These are phyloP conservation scores for Aspergillus fijiensis DNA, from an alignment of 2,329 filamentous ascomycete genomes.

Conservation along the genomic window DNA sequence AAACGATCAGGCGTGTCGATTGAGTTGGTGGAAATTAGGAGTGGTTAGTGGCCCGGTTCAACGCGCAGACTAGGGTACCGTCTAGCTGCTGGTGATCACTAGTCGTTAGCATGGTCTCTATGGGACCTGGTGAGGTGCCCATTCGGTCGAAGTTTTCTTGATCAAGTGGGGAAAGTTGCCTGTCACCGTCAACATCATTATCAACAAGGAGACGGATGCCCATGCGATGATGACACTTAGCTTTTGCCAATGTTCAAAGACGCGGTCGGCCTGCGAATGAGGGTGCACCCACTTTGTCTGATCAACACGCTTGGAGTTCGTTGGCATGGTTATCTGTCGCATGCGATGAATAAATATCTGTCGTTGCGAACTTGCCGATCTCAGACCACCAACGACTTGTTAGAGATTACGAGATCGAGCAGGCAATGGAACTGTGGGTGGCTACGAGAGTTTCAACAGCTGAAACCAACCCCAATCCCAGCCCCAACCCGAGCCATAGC, in stretches of 20 bases:
- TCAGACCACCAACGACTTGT: background rate
- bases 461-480: constrained; percentile 2
- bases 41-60: constrained; percentile 5
- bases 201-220: background rate
- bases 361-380: background rate
- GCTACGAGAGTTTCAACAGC: background rate
- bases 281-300: background rate
- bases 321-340: background rate
- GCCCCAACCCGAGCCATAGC: background rate
- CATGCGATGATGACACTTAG: background rate
- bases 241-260: background rate
- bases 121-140: background rate
- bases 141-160: background rate
- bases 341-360: background rate
- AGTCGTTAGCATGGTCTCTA: background rate
- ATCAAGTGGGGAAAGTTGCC: background rate
- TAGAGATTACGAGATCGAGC: background rate
- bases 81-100: background rate
- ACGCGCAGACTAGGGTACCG: background rate
- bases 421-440: too few species aligned
- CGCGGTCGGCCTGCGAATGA: background rate
- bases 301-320: background rate
- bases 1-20: constrained; percentile 19
- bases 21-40: constrained; percentile 11
- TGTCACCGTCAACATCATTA: background rate